These are phyloP conservation scores for Coemansia sp. DNA, from an alignment of 192 early-diverging fungal genomes.

Conservation along the genomic window DNA sequence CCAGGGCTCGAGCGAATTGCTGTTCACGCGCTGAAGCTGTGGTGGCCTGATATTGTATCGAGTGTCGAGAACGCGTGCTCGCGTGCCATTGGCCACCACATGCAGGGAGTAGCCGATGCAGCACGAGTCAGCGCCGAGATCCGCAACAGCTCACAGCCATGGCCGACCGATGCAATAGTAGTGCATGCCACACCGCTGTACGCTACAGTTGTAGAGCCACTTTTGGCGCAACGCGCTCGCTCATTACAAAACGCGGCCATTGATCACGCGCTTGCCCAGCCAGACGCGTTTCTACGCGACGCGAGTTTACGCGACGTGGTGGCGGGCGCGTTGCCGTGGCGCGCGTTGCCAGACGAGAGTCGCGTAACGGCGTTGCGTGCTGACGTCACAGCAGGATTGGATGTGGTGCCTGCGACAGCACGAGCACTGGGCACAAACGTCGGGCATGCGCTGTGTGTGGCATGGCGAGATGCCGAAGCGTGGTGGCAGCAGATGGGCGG, in stretches of 20 bases:
- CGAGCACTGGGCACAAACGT: constrained; percentile 12
- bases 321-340: constrained; percentile 42
- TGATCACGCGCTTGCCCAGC: constrained; percentile 18
- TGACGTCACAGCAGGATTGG: constrained; percentile 15
- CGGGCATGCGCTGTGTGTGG: constrained; percentile 9
- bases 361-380: constrained; percentile 3
- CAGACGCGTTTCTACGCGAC: constrained; percentile 15
- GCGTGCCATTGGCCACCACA: constrained; percentile 8
- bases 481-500: constrained; percentile 52
- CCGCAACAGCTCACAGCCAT: not conserved
- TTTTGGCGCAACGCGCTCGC: constrained; percentile 22
- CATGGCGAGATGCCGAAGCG: constrained; percentile 33
- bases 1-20: constrained; percentile 30
- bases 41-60: constrained; percentile 21
- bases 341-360: not conserved
- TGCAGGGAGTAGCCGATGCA: constrained; percentile 25
- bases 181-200: constrained; percentile 13
- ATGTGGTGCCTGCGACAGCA: constrained; percentile 21
- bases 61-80: constrained; percentile 1
- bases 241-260: constrained; percentile 14
- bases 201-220: constrained; percentile 25
- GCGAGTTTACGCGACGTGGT: constrained; percentile 13
- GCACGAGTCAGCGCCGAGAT: constrained; percentile 15
- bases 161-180: constrained; percentile 14
- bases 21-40: constrained; percentile 23